Percentiles rank a stretch among this genome's conserved stretches.
Evolutionary conservation across 2,329 filamentous ascomycete genomes (phyloP).

Genomic region (Xylariaceae sp.): DNA sequence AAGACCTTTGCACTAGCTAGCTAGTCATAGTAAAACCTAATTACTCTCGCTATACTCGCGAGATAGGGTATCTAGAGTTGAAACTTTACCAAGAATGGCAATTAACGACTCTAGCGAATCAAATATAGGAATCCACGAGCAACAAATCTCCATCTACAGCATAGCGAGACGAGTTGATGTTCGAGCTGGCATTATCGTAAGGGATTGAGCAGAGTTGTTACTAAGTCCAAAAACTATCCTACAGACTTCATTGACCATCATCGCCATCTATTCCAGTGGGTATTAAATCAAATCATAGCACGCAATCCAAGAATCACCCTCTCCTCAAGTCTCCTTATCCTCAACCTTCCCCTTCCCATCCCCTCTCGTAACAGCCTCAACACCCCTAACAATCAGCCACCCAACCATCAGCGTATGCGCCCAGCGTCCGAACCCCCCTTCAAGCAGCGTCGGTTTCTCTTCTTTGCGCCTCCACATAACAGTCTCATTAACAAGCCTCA

Average conservation of each 20-base stretch:
- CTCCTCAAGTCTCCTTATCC: background rate
- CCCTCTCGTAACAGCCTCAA: slow-evolving; percentile 30
- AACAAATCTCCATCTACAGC: too few species aligned
- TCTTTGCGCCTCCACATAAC: slow-evolving; percentile 45
- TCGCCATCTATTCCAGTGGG: background rate
- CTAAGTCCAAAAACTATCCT: background rate
- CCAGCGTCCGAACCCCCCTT: slow-evolving; percentile 33
- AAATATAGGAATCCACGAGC: too few species aligned
- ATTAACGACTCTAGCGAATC: too few species aligned
- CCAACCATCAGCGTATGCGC: slow-evolving; percentile 35
- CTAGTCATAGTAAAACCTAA: too few species aligned
- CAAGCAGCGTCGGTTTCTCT: slow-evolving; percentile 32
- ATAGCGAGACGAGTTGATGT: too few species aligned
- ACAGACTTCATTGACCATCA: background rate
- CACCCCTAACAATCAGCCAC: slow-evolving; percentile 37
- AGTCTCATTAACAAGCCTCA: slow-evolving; percentile 48
- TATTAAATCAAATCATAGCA: background rate
- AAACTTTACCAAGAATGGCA: too few species aligned
- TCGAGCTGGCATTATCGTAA: too few species aligned
- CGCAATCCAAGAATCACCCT: too few species aligned
- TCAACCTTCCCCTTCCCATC: background rate
- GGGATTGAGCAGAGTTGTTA: background rate
- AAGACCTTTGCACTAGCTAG: too few species aligned
- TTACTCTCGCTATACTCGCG: too few species aligned
- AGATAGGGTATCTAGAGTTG: too few species aligned